These are phyloP conservation scores for Pseudocercospora fijiensis DNA, from an alignment of 2,329 filamentous ascomycete species.

Conservation along the genomic window DNA sequence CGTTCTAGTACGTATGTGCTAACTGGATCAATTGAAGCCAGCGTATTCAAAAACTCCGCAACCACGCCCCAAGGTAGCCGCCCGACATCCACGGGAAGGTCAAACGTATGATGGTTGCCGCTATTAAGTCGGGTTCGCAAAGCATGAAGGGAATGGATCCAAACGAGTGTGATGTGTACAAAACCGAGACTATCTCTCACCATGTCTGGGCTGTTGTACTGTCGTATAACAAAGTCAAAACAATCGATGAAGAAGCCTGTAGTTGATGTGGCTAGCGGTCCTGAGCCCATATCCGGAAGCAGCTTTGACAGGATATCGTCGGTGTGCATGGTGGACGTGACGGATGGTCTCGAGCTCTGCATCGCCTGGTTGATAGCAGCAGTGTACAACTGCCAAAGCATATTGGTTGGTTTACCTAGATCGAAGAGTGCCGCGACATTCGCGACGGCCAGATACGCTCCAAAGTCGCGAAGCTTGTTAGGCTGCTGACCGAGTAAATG, in stretches of 20 bases:
- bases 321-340: slow-evolving; percentile 39
- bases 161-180: slow-evolving; percentile 62
- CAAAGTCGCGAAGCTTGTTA: slow-evolving; percentile 36
- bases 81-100: slow-evolving; percentile 32
- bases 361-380: slow-evolving; percentile 24
- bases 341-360: slow-evolving; percentile 8
- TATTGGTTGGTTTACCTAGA: slow-evolving; percentile 54
- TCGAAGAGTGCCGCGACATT: slow-evolving; percentile 56
- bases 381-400: slow-evolving; percentile 44
- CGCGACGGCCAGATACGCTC: slow-evolving; percentile 59
- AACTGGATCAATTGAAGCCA: slow-evolving; percentile 42
- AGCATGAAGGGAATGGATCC: slow-evolving; percentile 46
- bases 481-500: slow-evolving; percentile 59
- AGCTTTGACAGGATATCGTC: not conserved
- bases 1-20: slow-evolving; percentile 41
- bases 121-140: slow-evolving; percentile 18
- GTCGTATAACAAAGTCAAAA: slow-evolving; percentile 41
- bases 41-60: slow-evolving; percentile 54
- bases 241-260: slow-evolving; percentile 19
- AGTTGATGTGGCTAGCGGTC: slow-evolving; percentile 2
- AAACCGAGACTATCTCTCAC: slow-evolving; percentile 56
- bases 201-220: slow-evolving; percentile 50
- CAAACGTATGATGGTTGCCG: slow-evolving; percentile 29
- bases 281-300: not conserved
- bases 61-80: slow-evolving; percentile 57